Percentiles rank a stretch among this genome's conserved stretches.
Conservation (phyloP, 495 filamentous ascomycete species). For the Sabuloglossum arenarium region DNA sequence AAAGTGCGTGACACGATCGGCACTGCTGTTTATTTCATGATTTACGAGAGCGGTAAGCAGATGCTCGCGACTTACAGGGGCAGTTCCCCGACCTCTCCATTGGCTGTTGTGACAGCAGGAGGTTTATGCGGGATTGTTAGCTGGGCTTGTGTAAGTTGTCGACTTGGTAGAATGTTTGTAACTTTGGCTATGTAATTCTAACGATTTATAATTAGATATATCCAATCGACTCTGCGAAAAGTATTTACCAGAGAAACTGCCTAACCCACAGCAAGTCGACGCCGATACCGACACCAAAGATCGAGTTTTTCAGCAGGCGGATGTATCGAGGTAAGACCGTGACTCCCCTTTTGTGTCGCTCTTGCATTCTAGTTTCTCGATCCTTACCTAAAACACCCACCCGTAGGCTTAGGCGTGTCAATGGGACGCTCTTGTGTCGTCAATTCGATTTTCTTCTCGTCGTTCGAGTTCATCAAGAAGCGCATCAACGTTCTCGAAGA, state of each 20-base stretch:
- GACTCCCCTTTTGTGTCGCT: background rate
- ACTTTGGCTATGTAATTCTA: background rate
- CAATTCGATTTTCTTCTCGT: conserved; percentile 63
- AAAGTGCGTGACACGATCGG: conserved; percentile 69
- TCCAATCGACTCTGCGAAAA: conserved; percentile 68
- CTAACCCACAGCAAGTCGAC: conserved; percentile 42
- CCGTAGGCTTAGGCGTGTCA: conserved; percentile 46
- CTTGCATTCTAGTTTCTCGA: background rate
- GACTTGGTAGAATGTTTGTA: background rate
- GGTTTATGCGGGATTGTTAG: conserved; percentile 62
- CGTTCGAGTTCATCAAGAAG: conserved; percentile 59
- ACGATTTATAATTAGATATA: conserved; percentile 25
- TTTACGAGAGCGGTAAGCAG: conserved; percentile 82
- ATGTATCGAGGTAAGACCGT: conserved; percentile 37
- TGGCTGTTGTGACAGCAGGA: conserved; percentile 53
- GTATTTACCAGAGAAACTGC: conserved; percentile 62
- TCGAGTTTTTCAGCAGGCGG: conserved; percentile 46
- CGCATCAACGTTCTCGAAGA: conserved; percentile 37
- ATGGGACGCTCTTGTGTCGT: conserved; percentile 52
- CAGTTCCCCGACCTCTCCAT: conserved; percentile 44
- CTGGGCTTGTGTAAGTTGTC: conserved; percentile 50
- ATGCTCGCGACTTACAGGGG: conserved; percentile 53
- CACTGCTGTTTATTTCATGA: conserved; percentile 75
- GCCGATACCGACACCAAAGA: conserved; percentile 37
- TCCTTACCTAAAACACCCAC: background rate